These are phyloP conservation scores for Emiliania huxleyi DNA, from an alignment of 78 protist species.

Conservation along the genomic window DNA sequence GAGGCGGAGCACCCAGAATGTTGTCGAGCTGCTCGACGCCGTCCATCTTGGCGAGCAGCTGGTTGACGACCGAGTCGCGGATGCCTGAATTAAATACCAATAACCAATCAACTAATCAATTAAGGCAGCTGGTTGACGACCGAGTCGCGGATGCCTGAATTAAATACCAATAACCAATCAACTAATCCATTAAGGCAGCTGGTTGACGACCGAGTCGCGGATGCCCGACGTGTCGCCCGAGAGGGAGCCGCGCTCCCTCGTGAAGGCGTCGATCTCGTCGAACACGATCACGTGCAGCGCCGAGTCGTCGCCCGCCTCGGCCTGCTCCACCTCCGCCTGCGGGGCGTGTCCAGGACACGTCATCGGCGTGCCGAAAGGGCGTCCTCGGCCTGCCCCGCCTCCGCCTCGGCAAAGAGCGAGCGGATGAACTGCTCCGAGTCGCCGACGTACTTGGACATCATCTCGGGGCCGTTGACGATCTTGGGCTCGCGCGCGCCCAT, in stretches of 20 bases:
- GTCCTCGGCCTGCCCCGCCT: slow-evolving; percentile 48
- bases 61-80: slow-evolving; percentile 49
- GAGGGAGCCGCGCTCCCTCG: slow-evolving; percentile 43
- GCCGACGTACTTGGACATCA: slow-evolving; percentile 51
- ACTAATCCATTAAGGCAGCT: too few relatives aligned
- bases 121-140: neutral
- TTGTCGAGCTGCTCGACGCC: slow-evolving; percentile 52
- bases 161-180: too few relatives aligned
- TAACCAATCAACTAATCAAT: too few relatives aligned
- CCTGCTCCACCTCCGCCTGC: slow-evolving; percentile 55
- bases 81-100: too few relatives aligned
- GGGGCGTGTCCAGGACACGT: too few relatives aligned
- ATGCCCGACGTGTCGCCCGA: slow-evolving; percentile 42
- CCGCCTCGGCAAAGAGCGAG: slow-evolving; percentile 52
- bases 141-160: neutral
- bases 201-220: slow-evolving; percentile 57
- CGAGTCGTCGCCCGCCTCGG: neutral
- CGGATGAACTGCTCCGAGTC: slow-evolving; percentile 51
- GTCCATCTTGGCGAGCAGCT: slow-evolving; percentile 64
- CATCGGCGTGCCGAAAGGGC: slow-evolving; percentile 33
- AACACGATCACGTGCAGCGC: slow-evolving; percentile 47
- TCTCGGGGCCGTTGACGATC: slow-evolving; percentile 50
- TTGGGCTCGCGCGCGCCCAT: slow-evolving; percentile 24
- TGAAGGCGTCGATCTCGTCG: slow-evolving; percentile 66
- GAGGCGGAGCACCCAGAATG: too few relatives aligned